Base-by-base conservation (phyloP, 2,329 filamentous ascomycete species). In the Bipolaris sorokiniana region DNA sequence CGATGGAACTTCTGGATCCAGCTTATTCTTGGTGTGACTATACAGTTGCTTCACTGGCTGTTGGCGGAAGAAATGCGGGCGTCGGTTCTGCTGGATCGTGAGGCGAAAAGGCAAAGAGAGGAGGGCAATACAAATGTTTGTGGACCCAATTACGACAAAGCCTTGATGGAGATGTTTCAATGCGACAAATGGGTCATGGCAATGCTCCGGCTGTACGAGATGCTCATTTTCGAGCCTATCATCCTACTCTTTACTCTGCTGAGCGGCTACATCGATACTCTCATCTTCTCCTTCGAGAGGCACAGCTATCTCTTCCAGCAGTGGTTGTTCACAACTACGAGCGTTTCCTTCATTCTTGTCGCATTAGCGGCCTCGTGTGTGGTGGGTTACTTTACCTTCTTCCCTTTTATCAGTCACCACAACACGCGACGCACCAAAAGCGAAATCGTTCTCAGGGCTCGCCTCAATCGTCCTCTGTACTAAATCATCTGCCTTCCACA, bases 1-100 rank as follows among this genome's bases (percentile, higher is more conserved):
- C 82, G 83, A 63, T 92, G 88, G 88, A 86, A 82, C 55, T 92
- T 93, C 73, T 94, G 90, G 89, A 88, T 93, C 60, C 90, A 93
- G 76, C 84, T 94, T 58, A 91, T 92, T 64, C 88, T 95, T 55
- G 90, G 91, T 23, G 86, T 77, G 5, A 80, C 85, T 23, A 85
- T 90, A 1, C 90, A 93, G 69, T 18, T 84, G 3, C 68, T 90
- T 10, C 90, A 92, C 70, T 77, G 88, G 47, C 70, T 89, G 55
- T 80, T 85, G 3, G 90, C 93, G 3, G 90, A 89, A 1, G 91
- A 95, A 75, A 94, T 90, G 1, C 83, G 90, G 48, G 84, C 86
- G 0, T 91, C 88, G 2, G 84, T 91, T 59, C 83, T 94, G 81
- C 86, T 95, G 80, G 88, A 94, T 77, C 46, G 69, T 4, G 70